Conservation (phyloP, 2,329 filamentous ascomycete species). For the Penicillium frequentans region DNA sequence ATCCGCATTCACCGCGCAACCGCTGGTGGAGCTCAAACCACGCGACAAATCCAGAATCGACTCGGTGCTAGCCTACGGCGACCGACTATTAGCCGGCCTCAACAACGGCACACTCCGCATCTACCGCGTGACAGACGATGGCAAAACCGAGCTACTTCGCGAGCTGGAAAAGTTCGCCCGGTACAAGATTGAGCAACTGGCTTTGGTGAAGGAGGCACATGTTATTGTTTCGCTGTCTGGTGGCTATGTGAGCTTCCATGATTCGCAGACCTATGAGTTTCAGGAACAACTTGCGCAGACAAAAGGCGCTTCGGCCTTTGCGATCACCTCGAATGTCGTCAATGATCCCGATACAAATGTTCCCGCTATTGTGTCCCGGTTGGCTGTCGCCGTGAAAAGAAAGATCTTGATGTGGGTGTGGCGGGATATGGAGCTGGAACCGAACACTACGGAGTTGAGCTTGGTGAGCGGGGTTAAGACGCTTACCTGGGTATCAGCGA, state of each 20-base stretch:
- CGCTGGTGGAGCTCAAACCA: constrained; percentile 93
- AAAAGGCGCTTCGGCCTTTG: constrained; percentile 85
- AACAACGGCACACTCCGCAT: constrained; percentile 86
- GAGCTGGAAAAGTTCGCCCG: constrained; percentile 94
- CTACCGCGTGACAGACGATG: constrained; percentile 69
- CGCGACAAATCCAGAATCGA: constrained; percentile 98
- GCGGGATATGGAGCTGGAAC: constrained; percentile 85
- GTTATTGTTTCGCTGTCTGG: constrained; percentile 89
- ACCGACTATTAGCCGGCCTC: constrained; percentile 86
- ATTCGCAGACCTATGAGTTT: constrained; percentile 79
- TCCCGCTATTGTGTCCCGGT: constrained; percentile 84
- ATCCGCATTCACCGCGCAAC: constrained; percentile 93
- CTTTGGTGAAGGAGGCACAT: constrained; percentile 92
- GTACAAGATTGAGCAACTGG: constrained; percentile 87
- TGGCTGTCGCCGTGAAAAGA: constrained; percentile 91
- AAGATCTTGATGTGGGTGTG: constrained; percentile 90
- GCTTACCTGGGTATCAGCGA: constrained; percentile 87
- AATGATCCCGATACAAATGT: constrained; percentile 85
- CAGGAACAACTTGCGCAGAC: constrained; percentile 79
- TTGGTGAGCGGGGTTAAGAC: constrained; percentile 82
- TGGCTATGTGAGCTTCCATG: constrained; percentile 84
- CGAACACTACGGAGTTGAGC: constrained; percentile 72
- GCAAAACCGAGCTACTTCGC: constrained; percentile 78
- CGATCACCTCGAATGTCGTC: constrained; percentile 92
- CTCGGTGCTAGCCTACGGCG: constrained; percentile 88